phyloP scores from a whole-genome alignment of 2,329 filamentous ascomycete species.

The Penicillium verrucosum region DNA sequence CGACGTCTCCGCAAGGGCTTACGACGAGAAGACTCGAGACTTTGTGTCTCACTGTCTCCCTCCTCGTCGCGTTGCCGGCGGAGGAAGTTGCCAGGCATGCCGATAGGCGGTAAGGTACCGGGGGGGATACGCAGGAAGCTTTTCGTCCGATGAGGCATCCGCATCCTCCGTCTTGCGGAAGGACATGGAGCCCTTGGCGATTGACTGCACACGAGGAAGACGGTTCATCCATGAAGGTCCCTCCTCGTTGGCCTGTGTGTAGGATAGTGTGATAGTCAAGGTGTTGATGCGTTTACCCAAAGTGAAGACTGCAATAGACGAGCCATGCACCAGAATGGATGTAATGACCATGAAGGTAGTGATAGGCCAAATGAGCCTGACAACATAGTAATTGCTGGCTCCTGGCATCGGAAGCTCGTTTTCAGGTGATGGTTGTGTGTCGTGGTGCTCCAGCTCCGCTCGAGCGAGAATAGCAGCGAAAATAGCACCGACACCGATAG shows the following conservation, averaged over 20 bases:
- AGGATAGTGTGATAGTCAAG: conserved; percentile 89
- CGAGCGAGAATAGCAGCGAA: conserved; percentile 91
- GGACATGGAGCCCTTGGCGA: conserved; percentile 77
- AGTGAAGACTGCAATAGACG: conserved; percentile 97
- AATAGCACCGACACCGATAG: conserved; percentile 94
- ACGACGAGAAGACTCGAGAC: conserved; percentile 56
- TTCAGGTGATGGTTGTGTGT: conserved; percentile 68
- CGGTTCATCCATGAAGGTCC: conserved; percentile 94
- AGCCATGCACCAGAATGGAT: conserved; percentile 93
- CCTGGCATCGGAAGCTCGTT: conserved; percentile 53
- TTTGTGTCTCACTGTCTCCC: conserved; percentile 51
- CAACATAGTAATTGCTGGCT: conserved; percentile 64
- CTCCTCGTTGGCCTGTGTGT: conserved; percentile 84
- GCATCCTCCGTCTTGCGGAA: conserved; percentile 65
- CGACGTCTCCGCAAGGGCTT: conserved; percentile 53
- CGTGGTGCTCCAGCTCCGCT: conserved; percentile 78
- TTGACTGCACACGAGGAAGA: conserved; percentile 75
- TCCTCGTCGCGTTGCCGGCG: conserved; percentile 73
- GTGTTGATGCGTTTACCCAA: conserved; percentile 98
- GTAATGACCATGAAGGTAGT: conserved; percentile 89
- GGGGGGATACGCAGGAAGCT: conserved; percentile 61
- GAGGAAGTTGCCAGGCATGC: conserved; percentile 71
- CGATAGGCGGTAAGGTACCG: conserved; percentile 68
- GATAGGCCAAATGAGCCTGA: conserved; percentile 92
- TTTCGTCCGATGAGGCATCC: conserved; percentile 58